These are phyloP conservation scores for Paramyrothecium roridum DNA, from an alignment of 2,329 filamentous ascomycete species.

Conservation along the genomic window DNA sequence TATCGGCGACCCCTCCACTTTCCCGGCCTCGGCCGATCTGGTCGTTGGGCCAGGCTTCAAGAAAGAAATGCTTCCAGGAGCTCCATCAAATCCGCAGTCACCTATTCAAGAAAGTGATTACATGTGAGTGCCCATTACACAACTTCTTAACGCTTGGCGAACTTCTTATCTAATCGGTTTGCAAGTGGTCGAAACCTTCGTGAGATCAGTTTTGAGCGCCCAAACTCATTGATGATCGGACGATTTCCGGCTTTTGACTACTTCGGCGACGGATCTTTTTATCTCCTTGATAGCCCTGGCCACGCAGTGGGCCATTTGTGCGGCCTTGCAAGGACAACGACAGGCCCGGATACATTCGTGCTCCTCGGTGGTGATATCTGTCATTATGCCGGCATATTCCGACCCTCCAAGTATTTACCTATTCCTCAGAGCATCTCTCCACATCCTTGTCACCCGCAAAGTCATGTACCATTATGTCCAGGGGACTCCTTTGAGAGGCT, in stretches of 20 bases:
- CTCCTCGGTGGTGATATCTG: conserved; percentile 40
- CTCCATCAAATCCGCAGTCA: conserved; percentile 33
- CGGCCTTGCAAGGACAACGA: conserved; percentile 34
- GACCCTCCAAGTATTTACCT: conserved; percentile 29
- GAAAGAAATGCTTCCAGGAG: conserved; percentile 40
- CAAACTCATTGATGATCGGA: conserved; percentile 25
- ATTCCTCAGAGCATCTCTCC: conserved; percentile 23
- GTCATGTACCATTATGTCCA: no score
- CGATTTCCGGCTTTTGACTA: conserved; percentile 35
- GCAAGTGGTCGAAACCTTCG: conserved; percentile 20
- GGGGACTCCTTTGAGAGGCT: no score
- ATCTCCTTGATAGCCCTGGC: conserved; percentile 36
- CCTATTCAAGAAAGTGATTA: conserved; percentile 31
- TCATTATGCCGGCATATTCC: conserved; percentile 33
- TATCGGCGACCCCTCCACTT: conserved; percentile 44
- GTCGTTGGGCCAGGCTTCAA: conserved; percentile 52
- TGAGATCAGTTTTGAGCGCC: conserved; percentile 21
- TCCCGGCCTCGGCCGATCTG: conserved; percentile 41
- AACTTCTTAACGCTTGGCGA: accelerated
- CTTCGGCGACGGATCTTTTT: conserved; percentile 39
- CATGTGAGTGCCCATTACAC: conserved; percentile 9
- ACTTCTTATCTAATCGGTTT: neutral
- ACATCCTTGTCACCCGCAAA: no score
- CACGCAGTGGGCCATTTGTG: conserved; percentile 38
- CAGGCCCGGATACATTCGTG: conserved; percentile 30